Evolutionary conservation across 2,329 filamentous ascomycete species (phyloP).

Genomic region (Fusarium sp.): DNA sequence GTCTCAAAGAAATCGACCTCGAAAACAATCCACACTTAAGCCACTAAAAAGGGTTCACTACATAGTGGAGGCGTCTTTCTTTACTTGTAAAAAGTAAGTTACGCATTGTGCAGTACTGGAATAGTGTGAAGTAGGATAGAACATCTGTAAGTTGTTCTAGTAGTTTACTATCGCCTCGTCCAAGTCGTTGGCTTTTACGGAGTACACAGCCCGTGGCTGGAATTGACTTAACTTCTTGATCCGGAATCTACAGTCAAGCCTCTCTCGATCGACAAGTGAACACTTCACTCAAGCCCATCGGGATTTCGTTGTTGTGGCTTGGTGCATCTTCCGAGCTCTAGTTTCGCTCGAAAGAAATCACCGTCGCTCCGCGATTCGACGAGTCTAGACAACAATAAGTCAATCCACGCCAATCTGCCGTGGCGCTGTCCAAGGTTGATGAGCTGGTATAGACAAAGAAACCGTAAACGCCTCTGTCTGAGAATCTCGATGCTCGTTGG

Average conservation of each 20-base stretch:
- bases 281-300: conserved; percentile 8
- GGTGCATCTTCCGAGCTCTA: conserved; percentile 8
- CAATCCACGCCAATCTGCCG: conserved; percentile 21
- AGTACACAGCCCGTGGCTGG: background rate
- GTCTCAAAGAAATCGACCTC: conserved; percentile 23
- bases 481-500: conserved; percentile 33
- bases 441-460: conserved; percentile 16
- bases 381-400: conserved; percentile 19
- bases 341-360: conserved; percentile 26
- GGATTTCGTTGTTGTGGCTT: conserved; percentile 30
- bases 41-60: conserved; percentile 23
- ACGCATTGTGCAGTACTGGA: background rate
- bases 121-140: background rate
- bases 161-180: background rate
- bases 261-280: conserved; percentile 23
- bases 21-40: conserved; percentile 15
- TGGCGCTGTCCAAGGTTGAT: background rate
- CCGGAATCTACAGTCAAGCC: conserved; percentile 17
- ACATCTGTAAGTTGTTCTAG: background rate
- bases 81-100: conserved; percentile 1
- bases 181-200: background rate
- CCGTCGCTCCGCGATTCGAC: conserved; percentile 24
- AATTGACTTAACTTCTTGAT: conserved; percentile 2
- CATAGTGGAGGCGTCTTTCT: conserved; percentile 1
- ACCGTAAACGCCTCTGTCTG: conserved; percentile 33